Evolutionary conservation across 1,284 basidiomycete species (phyloP).

Genomic region (Trametes polyzona): DNA sequence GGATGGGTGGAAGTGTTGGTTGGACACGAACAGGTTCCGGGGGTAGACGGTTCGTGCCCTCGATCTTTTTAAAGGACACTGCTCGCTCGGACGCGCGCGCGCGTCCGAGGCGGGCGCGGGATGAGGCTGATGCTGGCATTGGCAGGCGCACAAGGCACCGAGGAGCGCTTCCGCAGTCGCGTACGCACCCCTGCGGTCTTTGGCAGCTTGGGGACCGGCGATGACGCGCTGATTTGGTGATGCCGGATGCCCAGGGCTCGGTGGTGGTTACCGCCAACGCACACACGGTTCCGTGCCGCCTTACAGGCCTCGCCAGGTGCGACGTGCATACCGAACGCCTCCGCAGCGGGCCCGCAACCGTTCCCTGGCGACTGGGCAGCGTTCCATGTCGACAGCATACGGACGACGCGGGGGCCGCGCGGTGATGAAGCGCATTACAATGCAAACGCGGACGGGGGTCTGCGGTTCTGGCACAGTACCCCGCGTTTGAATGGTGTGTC

Average conservation of each 20-base stretch:
- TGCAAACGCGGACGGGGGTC: too few relatives aligned
- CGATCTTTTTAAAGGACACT: constrained; percentile 4
- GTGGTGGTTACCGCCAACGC: not conserved
- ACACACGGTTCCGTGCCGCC: not conserved
- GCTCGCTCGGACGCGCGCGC: not conserved
- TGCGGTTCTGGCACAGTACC: not conserved
- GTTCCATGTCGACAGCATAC: not conserved
- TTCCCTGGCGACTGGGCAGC: not conserved
- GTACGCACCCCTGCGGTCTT: constrained; percentile 12
- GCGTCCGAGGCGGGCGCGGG: not conserved
- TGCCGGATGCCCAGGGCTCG: too few relatives aligned
- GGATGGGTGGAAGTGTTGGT: not conserved
- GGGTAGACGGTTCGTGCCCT: not conserved
- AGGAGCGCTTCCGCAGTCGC: not conserved
- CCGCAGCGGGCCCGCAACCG: not conserved
- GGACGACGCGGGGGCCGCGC: too few relatives aligned
- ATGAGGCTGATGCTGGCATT: not conserved
- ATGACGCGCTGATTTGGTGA: constrained; percentile 14
- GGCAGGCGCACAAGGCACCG: too few relatives aligned
- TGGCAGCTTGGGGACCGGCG: constrained; percentile 1
- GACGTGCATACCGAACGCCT: not conserved
- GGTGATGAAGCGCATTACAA: too few relatives aligned
- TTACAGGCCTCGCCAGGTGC: not conserved
- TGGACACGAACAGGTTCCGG: constrained; percentile 13
- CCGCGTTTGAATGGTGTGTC: not conserved